Evolutionary conservation across 495 filamentous ascomycete species (phyloP), one percentile per base, ranked within the genome.

Genomic region (Aspergillus affinis): DNA sequence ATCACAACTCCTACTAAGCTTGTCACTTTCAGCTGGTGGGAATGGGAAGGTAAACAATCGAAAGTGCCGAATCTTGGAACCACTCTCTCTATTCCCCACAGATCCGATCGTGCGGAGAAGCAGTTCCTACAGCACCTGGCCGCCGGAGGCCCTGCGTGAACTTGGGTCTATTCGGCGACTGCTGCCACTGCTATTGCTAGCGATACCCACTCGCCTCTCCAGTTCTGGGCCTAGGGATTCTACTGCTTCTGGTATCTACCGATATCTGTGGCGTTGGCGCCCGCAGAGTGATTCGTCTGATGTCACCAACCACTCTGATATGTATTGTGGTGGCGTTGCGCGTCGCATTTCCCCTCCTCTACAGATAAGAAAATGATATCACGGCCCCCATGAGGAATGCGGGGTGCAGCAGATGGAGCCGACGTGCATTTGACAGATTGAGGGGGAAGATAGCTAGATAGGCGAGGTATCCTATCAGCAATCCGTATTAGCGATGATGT

Each of bases 91-190:
- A 5, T 67, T 60, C 69, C 66, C 69, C 66, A 67, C 65, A 65
- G 56, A 65, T 57, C 58, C 18, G 60, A 59, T 61, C 62, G 58
- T 60, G 68, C 65, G 66, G 66, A 64, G 61, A 61, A 54, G 51
- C 23, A 66, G 45, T 54, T 54, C 3, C 48, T 54, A 32, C 8
- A 17, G 21, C 30, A 23, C 17, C 21, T 54, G 48, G 57, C 45
- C 3, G 26, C 13, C 2, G 18, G 41, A 54, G 29, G 32, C 15
- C 41, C 26, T 45, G 55, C 13, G 44, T 46, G 15, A 26, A 5
- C 36, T 57, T 19, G 49, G 48, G 49, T 29, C 55, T 47, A 32
- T 29, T 19, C 18, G 20, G 6, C 23, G 15, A 45, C 46, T 20
- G 21, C 9, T 45, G 54, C 21, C 23, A 10, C 29, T 32, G 7